Evolutionary conservation across 495 filamentous ascomycete genomes (phyloP).

Genomic region (Tetracladium marchalianum): DNA sequence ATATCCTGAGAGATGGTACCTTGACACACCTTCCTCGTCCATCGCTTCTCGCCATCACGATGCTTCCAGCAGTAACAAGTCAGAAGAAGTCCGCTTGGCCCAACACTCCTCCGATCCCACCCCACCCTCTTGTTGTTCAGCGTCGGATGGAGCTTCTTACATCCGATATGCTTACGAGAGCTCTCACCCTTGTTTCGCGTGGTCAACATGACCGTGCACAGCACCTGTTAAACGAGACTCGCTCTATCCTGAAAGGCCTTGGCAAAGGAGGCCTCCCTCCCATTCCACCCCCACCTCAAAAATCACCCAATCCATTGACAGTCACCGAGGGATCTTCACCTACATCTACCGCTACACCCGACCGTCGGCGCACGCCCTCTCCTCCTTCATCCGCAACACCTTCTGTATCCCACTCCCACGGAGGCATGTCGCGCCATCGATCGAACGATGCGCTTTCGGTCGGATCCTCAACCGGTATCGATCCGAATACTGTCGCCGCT

Average conservation of each 20-base stretch:
- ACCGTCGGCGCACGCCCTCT: slow-evolving; percentile 35
- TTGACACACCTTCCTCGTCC: slow-evolving; percentile 80
- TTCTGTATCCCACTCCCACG: slow-evolving; percentile 24
- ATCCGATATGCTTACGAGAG: slow-evolving; percentile 94
- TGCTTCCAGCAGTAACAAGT: slow-evolving; percentile 69
- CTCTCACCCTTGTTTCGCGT: slow-evolving; percentile 81
- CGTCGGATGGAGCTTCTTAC: slow-evolving; percentile 96
- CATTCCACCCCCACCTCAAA: slow-evolving; percentile 48
- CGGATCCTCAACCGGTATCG: slow-evolving; percentile 48
- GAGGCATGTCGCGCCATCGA: slow-evolving; percentile 10
- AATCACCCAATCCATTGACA: slow-evolving; percentile 6
- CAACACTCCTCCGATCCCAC: slow-evolving; percentile 77
- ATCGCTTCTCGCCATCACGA: slow-evolving; percentile 93
- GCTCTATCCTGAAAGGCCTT: slow-evolving; percentile 90
- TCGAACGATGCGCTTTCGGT: slow-evolving; percentile 32
- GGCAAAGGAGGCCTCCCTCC: slow-evolving; percentile 93
- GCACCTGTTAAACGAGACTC: slow-evolving; percentile 83
- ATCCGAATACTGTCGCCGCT: slow-evolving; percentile 66
- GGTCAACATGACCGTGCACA: slow-evolving; percentile 90
- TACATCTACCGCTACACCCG: slow-evolving; percentile 17
- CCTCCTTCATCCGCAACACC: slow-evolving; percentile 36
- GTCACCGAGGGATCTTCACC: slow-evolving; percentile 10
- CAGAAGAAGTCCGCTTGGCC: slow-evolving; percentile 50
- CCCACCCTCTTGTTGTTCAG: slow-evolving; percentile 92
- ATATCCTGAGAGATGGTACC: slow-evolving; percentile 86